Evolutionary conservation across 2,329 filamentous ascomycete species (phyloP), one percentile per base, ranked within the genome.

Genomic region (Xylariaceae sp.): DNA sequence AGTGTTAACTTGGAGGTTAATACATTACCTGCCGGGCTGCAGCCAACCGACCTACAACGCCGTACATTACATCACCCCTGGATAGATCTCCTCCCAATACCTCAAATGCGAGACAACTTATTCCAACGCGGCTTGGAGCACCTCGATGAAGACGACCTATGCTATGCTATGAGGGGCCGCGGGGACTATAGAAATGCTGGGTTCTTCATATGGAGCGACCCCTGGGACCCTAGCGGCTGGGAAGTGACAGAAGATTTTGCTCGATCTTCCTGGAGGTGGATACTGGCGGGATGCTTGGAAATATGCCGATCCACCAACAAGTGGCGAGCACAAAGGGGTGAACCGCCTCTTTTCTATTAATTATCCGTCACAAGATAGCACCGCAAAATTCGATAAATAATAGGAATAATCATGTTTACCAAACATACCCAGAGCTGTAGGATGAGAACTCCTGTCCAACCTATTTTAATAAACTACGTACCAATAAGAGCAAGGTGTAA

Each of bases 21-120:
- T 43, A 18, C 48, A 55, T 13, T 63, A 53, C 36, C 32, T 32
- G 3, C 33, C 16, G 45, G 36, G 4, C 59, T 72, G 3, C 58
- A 50, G 4, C 70, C 71, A 1, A 73, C 70, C 5, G 50, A 51
- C 1, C 53, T 70, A n/a, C 71, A 73, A 50, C 53, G 60, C 23
- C 41, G 58, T 1, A 55, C 64, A 1, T 45, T 55, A 1, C 72
- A 74, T 35, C 69, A 72, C 33, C 70, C 70, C 2, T 75, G 72
- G 68, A 49, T 73, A 6, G 72, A 74, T 59, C 57, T 73, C 1
- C 60, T 74, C 21, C 72, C 72, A 1, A 61, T 72, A 8, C 65
- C 72, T 3, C 50, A 41, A 13, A 63, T 73, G 53, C 60, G 72
- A 4, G 67, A 73, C n/a, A 73, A 71, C 42, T 41, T 73, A 4